Evolutionary conservation across 345 rosid genomes (phyloP), one percentile per base, ranked within the genome.

Genomic region (Dovyalis caffra): DNA sequence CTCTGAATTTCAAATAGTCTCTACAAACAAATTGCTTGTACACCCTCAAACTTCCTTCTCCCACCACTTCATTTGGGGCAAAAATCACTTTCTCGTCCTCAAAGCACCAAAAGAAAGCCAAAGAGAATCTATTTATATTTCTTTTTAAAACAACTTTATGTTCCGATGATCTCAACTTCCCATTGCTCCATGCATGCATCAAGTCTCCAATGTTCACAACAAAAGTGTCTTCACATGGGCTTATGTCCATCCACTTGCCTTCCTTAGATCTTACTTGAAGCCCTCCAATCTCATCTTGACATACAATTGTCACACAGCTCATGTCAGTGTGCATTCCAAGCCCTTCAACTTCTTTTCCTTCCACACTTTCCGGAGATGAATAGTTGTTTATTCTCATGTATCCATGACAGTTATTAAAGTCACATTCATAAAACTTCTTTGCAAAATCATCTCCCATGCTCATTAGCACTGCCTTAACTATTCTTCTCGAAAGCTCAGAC

Each of bases 121-220:
- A 51, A 29, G 89, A 84, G 14, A 82, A 74, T 3, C 87, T 74
- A 21, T 64, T 74, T 6, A 65, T 75, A 0, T 69, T 68, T 76
- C 18, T 47, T 68, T 68, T 82, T 65, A 80, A 32, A 16, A 86
- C 71, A 47, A 86, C 84, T 56, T 80, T 40, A 37, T 86, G 89
- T 58, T 84, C 86, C 3, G 82, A 82, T 63, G 84, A 84, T 45
- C 80, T 63, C 25, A 84, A 80, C 56, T 33, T 82, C 26, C 77
- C 87, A 7, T 84, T 84, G 80, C 87, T 84, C 87, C 87, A 86
- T 18, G 87, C 87, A 40, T 84, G 84, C 67, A 86, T 28, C 83
- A 86, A 66, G 45, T 86, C 89, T 28, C 85, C 87, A 3, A 82
- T 74, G 64, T 86, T 86, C 47, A 86, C 82, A 31, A 84, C 83